Evolutionary conservation across 2,329 filamentous ascomycete genomes (phyloP), one percentile per base, ranked within the genome.

Genomic region (Penicillium occitanis): DNA sequence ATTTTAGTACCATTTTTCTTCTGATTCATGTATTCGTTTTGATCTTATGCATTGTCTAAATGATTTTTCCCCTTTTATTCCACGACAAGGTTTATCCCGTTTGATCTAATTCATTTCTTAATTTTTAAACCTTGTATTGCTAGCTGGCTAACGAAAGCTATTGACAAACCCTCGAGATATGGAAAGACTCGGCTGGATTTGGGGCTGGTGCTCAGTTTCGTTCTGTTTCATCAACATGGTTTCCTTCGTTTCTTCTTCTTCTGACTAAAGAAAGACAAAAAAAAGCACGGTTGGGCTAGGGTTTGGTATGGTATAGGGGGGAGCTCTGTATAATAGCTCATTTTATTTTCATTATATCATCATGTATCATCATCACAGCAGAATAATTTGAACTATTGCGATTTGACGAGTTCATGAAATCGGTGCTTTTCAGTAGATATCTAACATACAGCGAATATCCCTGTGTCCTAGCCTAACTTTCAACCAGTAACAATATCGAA

Each of bases 61-160:
- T 70, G 62, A 68, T 67, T 61, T 66, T 30, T 30, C 8, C 35
- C 40, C 28, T 44, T 51, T 67, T 68, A 67, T 66, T 70, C 68
- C 70, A 64, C 65, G 50, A 42, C 59, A 44, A n/a, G 30, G n/a
- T 58, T 58, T 42, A 35, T 58, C 19, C 33, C 55, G n/a, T 59
- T 59, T 59, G 33, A 46, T 44, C 57, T 60, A 57, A 57, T 57
- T 40, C 19, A 57, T 37, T 37, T 57, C 53, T 57, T 57, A 57
- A 57, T 57, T 68, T 63, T 70, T 73, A 71, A 70, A 70, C 67
- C 60, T 71, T 79, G 76, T 77, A 78, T 78, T 78, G 76, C 73
- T 78, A 78, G 70, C 71, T 77, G 73, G 73, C 70, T 76, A 63
- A 77, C 73, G 74, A 74, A 71, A 68, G 72, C 72, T 69, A 40